Evolutionary conservation across 2,329 filamentous ascomycete genomes (phyloP), one percentile per base, ranked within the genome.

Genomic region (Teratosphaeria nubilosa): DNA sequence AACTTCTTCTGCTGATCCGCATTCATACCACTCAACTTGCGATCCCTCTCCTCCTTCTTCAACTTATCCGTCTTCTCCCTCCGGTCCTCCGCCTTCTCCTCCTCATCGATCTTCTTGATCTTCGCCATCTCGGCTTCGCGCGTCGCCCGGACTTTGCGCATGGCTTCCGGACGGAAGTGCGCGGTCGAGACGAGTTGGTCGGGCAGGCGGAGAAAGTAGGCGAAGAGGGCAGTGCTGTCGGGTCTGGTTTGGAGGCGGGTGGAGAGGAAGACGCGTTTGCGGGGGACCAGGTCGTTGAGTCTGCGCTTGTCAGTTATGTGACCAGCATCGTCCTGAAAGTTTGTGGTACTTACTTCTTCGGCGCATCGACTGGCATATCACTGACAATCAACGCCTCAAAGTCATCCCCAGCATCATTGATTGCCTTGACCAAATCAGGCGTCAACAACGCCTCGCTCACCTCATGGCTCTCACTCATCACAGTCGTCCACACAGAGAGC

Each of bases 391-490:
- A 75, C 67, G 91, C 92, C 73, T 97, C 90, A 64, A 95, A 85
- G 54, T 83, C 75, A 61, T 92, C 87, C 31, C 92, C 92, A 5
- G 90, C 90, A 56, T 86, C 76, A 68, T 87, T 82, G 63, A 95
- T 80, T 16, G 89, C 91, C 68, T 87, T 83, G 73, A 90, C 82
- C 41, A 99, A 81, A 67, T 97, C 92, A n/a, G 87, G 82, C 3
- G 90, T 96, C 55, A 99, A 82, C 64, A 99, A 78, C 6, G 84
- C 79, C 52, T 96, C 89, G 13, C 91, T 96, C 67, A 99, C 86
- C 76, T 97, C 94, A 59, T 91, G 91, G 75, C 86, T 96, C 80
- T 99, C 94, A 70, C 86, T 95, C 94, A 99, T 97, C 70, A 96
- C 84, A 13, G 90, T 96, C 57, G 87, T 80, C 91, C 91, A 99